Percentiles rank a stretch among this genome's conserved stretches.
These are phyloP conservation scores for Flaveria bidentis DNA, from an alignment of 129 eudicot species.

Conservation along the genomic window DNA sequence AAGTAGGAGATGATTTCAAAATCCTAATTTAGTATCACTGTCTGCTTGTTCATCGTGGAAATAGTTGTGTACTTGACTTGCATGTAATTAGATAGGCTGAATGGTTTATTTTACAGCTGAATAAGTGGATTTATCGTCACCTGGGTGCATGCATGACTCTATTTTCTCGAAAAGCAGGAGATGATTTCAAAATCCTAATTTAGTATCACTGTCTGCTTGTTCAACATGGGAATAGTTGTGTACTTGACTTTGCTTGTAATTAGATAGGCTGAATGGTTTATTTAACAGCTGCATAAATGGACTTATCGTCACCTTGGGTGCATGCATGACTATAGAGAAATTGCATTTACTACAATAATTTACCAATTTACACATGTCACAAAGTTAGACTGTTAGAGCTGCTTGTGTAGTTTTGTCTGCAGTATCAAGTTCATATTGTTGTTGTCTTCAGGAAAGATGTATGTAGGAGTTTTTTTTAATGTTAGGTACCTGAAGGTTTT, in stretches of 20 bases:
- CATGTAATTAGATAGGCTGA: not conserved
- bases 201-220: not conserved
- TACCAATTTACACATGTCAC: not conserved
- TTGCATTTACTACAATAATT: not conserved
- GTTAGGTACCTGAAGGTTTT: conserved; percentile 96
- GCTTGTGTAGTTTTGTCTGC: conserved; percentile 3
- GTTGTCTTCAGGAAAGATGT: not conserved
- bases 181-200: conserved; percentile 1
- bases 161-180: not conserved
- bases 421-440: not conserved
- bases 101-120: not conserved
- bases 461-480: conserved; percentile 12
- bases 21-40: not conserved
- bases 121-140: not conserved
- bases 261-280: not conserved
- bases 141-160: conserved; percentile 2
- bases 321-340: not conserved
- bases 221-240: conserved; percentile 7
- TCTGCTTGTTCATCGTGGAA: conserved; percentile 16
- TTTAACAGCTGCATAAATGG: not conserved
- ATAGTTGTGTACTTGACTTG: not conserved
- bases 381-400: not conserved
- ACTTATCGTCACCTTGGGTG: not conserved
- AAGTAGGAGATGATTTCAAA: not conserved
- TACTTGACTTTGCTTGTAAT: not conserved